Evolutionary conservation across 768 basidiomycete genomes (phyloP), one percentile per base, ranked within the genome.

Genomic region (Lentinus brumalis): DNA sequence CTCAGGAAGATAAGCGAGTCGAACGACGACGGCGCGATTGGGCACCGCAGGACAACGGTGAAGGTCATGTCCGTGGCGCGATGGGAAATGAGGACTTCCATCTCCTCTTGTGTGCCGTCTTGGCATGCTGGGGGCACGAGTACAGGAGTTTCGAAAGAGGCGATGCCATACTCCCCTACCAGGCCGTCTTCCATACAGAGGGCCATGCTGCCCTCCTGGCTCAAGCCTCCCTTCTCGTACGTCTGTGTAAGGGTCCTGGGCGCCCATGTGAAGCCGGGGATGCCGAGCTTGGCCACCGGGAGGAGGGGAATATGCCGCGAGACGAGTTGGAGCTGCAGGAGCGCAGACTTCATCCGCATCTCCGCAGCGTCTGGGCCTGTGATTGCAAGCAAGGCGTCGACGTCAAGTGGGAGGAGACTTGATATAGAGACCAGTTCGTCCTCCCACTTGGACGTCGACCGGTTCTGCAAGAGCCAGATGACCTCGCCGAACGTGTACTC

Each of bases 361-460:
- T 59, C 39, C 9, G 57, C 59, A 11, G 32, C 39, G 31, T 60
- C 47, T 6, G 53, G 53, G 8, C 53, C 55, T 6, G 31, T 11
- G 32, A 49, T 32, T 38, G 41, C 29, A 31, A 63, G 55, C 7
- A 63, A 47, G 9, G 30, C 29, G 16, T 51, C 52, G 31, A 59
- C 41, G 18, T 41, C 47, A 38, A 49, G 10, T 1, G 47, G 49
- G n/a, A 60, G 52, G 5, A 62, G 55, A 26, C 57, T 56, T 15
- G 53, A 41, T 42, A 63, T 56, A 1, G 62, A 53, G 29, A 63
- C 35, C 26, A 50, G 35, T 50, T 63, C 62, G 53, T 63, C 61
- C 31, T 54, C 61, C 15, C 46, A 29, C 18, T 63, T 59, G 5
- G 51, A 59, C 14, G 57, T 56, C 11, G 53, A 51, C 39, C 62